These are phyloP conservation scores for Stephania yunnanensis DNA, from an alignment of 164 flowering plant species.

Conservation along the genomic window DNA sequence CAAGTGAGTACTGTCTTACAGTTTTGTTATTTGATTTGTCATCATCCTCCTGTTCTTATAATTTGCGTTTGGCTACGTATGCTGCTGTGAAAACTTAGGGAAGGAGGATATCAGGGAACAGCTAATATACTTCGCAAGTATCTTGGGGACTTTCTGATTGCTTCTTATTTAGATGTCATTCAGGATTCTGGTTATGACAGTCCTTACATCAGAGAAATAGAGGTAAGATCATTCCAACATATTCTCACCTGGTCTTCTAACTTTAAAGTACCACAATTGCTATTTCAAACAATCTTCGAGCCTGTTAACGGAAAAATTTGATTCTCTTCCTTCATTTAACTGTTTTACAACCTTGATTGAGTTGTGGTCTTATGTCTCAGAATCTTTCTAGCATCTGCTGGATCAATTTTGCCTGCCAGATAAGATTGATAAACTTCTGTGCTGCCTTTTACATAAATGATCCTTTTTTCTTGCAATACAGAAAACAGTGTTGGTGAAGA, in stretches of 20 bases:
- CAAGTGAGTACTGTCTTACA: constrained; percentile 36
- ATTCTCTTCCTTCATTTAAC: not conserved
- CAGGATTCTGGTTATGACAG: constrained; percentile 72
- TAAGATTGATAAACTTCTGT: not conserved
- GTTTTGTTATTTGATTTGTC: not conserved
- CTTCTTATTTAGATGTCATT: constrained; percentile 63
- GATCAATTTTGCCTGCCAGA: not conserved
- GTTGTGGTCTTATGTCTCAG: no score
- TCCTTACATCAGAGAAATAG: constrained; percentile 70
- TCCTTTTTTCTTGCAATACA: constrained; percentile 25
- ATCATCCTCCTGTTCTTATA: not conserved
- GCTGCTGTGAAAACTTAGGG: constrained; percentile 29
- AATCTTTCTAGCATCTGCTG: not conserved
- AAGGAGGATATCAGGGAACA: constrained; percentile 49
- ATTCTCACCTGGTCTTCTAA: not conserved
- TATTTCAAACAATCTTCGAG: not conserved
- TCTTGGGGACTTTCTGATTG: constrained; percentile 85
- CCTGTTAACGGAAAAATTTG: not conserved
- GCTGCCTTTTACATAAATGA: not conserved
- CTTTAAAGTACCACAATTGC: not conserved
- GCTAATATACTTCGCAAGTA: constrained; percentile 73
- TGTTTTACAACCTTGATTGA: not conserved
- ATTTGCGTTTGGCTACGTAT: not conserved
- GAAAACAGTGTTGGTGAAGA: constrained; percentile 78
- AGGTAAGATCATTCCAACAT: constrained; percentile 38